These are phyloP conservation scores for Oropetium thomaeum DNA, from an alignment of 176 grass and related monocot species.

Conservation along the genomic window DNA sequence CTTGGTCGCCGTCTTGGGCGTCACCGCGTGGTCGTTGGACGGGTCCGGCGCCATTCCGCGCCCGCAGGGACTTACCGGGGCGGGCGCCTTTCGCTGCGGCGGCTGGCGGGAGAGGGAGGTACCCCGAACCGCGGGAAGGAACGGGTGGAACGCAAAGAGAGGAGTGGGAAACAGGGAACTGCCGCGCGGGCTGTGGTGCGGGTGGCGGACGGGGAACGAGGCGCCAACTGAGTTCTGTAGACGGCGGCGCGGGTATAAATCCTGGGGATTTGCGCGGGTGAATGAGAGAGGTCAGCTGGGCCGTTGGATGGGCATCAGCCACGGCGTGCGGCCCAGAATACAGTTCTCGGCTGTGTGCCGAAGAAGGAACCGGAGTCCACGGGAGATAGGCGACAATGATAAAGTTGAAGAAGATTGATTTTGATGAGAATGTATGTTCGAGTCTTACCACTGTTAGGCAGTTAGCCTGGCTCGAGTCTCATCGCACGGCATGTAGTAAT, in stretches of 20 bases:
- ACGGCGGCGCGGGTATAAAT: neutral
- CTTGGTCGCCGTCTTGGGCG: slow-evolving; percentile 32
- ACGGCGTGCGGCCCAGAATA: neutral
- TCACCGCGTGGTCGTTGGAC: slow-evolving; percentile 13
- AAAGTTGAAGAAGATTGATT: too few species aligned
- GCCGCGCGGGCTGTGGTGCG: too few species aligned
- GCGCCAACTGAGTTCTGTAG: neutral
- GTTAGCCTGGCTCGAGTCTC: too few species aligned
- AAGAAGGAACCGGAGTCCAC: slow-evolving; percentile 21
- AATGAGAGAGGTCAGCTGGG: neutral
- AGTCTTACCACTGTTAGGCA: too few species aligned
- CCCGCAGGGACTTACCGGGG: neutral
- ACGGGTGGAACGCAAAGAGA: neutral
- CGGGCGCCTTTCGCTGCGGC: neutral
- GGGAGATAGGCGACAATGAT: neutral
- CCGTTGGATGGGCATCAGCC: slow-evolving; percentile 17
- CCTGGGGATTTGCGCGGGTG: slow-evolving; percentile 27
- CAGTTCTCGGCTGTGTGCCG: neutral
- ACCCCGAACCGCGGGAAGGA: neutral
- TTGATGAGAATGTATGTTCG: too few species aligned
- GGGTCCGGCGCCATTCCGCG: slow-evolving; percentile 33
- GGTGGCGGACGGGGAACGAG: neutral
- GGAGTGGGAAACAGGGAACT: neutral
- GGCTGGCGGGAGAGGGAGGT: neutral
- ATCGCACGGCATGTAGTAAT: too few species aligned